A percentile compares a stretch with the other conserved stretches of the same genome.
Conservation (phyloP, 768 basidiomycete genomes). For the Russula emetica region DNA sequence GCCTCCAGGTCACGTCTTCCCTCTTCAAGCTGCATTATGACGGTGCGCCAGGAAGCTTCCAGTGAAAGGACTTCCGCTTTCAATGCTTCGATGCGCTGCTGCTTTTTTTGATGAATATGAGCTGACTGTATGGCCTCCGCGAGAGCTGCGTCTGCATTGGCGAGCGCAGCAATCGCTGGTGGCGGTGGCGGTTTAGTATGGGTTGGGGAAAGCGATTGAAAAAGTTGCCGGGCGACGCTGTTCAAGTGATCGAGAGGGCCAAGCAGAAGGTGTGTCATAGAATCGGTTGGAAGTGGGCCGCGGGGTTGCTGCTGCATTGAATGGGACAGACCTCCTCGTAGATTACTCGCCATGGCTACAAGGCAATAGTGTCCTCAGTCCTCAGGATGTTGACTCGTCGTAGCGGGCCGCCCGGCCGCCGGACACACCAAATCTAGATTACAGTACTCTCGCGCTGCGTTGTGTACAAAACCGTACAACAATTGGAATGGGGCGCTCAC, state of each 20-base stretch:
- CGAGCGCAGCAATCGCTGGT: constrained; percentile 53
- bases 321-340: not conserved
- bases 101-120: constrained; percentile 69
- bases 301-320: not conserved
- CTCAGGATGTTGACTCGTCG: too few species aligned
- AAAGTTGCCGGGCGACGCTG: constrained; percentile 60
- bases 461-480: too few species aligned
- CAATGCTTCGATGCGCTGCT: constrained; percentile 65
- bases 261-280: constrained; percentile 62
- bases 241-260: constrained; percentile 60
- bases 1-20: constrained; percentile 67
- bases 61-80: constrained; percentile 66
- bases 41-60: constrained; percentile 62
- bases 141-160: constrained; percentile 60
- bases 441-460: too few species aligned
- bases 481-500: too few species aligned
- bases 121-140: constrained; percentile 61
- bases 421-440: too few species aligned
- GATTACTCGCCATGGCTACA: too few species aligned
- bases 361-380: too few species aligned
- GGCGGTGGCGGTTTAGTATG: constrained; percentile 60
- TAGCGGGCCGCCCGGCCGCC: too few species aligned
- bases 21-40: constrained; percentile 59
- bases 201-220: constrained; percentile 66
- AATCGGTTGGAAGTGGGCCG: constrained; percentile 28